Evolutionary conservation across 2,329 filamentous ascomycete genomes (phyloP), one percentile per base, ranked within the genome.

Genomic region (Cladosporium sp.): DNA sequence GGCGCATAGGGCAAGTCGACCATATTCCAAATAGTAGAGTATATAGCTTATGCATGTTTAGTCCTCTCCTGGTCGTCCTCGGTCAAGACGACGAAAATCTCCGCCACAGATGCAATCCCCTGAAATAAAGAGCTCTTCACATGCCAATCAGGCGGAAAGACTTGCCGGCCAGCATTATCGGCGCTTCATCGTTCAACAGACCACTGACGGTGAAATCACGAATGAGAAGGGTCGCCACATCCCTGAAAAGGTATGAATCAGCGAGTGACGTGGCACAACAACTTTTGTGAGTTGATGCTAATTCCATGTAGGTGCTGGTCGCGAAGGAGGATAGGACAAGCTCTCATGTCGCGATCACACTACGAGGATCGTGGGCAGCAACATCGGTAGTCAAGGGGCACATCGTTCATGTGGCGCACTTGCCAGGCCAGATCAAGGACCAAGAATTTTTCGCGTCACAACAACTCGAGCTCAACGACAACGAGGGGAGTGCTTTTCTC

Each of bases 351-450:
- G 82, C 80, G 1, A 83, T 97, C 25, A 80, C 84, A 47, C 78
- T 98, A 29, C 83, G 92, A 52, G 88, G 88, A 51, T 86, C 88
- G 42, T 98, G 93, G 93, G 79, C 82, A 54, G 86, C 92, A 41
- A 95, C 88, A 6, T 80, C 85, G 25, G 88, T 86, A 33, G 83
- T 80, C 30, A 74, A 79, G 38, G 84, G 86, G 27, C 83, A 86
- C 0, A 92, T 86, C 63, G 84, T 97, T 35, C 91, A 98, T 65
- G 75, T 98, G 51, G 88, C 62, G 6, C 51, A 53, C 16, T 48
- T 58, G 25, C 55, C 94, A 55, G 91, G 91, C 25, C 71, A 80
- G 3, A 18, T 16, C 7, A 40, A 33, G 22, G 45, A 48, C 5
- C 18, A 22, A 12, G 27, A 39, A 3, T 48, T 48, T 27, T 29